phyloP scores from a whole-genome alignment of 352 stramenopile genomes.

The Thraustotheca clavata region DNA sequence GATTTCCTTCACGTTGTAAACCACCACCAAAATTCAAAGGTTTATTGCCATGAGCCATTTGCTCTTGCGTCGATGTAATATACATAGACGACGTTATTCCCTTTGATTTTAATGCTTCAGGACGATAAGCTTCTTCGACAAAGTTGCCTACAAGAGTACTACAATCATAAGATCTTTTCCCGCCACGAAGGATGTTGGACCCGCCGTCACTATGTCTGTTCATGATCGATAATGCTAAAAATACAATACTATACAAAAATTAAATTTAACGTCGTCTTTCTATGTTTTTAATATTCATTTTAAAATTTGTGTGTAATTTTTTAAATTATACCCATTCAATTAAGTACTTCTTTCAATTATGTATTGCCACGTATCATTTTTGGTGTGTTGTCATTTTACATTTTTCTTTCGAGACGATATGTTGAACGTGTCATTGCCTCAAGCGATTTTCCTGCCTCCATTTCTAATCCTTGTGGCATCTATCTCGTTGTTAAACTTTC shows the following conservation, averaged over 20 bases:
- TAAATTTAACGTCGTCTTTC: too few relatives aligned
- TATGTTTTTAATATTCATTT: too few relatives aligned
- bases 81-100: constrained; percentile 39
- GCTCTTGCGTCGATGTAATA: constrained; percentile 41
- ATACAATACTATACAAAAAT: too few relatives aligned
- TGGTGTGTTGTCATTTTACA: neutral
- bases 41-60: constrained; percentile 46
- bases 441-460: constrained; percentile 63
- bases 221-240: too few relatives aligned
- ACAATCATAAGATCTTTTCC: constrained; percentile 69
- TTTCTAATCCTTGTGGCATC: constrained; percentile 53
- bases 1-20: constrained; percentile 39
- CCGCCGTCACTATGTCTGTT: constrained; percentile 23
- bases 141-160: constrained; percentile 76
- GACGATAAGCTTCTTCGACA: constrained; percentile 66
- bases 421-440: constrained; percentile 27
- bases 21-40: constrained; percentile 38
- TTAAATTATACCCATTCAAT: neutral
- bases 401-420: constrained; percentile 3
- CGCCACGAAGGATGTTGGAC: constrained; percentile 73
- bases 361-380: neutral
- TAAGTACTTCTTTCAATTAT: constrained; percentile 8
- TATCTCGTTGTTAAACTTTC: constrained; percentile 73
- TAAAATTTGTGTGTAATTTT: neutral
- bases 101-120: constrained; percentile 33